phyloP scores from a whole-genome alignment of 176 grass and related monocot genomes.

The Carex myosuroides region DNA sequence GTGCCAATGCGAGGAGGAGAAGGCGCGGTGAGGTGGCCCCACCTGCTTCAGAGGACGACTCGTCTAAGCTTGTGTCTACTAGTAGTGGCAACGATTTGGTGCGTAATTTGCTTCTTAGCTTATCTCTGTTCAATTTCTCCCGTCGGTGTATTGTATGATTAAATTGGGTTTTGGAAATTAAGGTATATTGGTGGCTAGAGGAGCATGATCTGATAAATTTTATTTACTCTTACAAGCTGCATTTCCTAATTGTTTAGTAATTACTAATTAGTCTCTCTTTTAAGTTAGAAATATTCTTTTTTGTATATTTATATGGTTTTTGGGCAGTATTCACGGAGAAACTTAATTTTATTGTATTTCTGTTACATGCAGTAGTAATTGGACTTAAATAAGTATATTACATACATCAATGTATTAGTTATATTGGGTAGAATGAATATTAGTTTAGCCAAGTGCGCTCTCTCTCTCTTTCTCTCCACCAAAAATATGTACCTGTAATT shows the following conservation, averaged over 20 bases:
- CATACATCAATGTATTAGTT: neutral
- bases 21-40: conserved; percentile 31
- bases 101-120: conserved; percentile 17
- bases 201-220: neutral
- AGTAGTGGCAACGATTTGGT: conserved; percentile 55
- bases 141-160: neutral
- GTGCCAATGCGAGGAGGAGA: neutral
- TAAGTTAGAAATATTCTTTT: neutral
- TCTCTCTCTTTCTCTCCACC: neutral
- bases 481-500: neutral
- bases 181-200: neutral
- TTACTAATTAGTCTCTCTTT: neutral
- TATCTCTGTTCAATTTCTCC: neutral
- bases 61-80: conserved; percentile 66
- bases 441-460: neutral
- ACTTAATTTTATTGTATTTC: neutral
- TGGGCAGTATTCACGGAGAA: neutral
- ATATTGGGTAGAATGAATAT: neutral
- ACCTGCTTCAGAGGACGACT: conserved; percentile 53
- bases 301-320: neutral
- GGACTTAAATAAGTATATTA: neutral
- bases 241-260: neutral
- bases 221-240: neutral
- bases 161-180: conserved; percentile 13
- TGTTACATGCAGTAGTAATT: neutral